Evolutionary conservation across 257 asterid genomes (phyloP), one percentile per base, ranked within the genome.

Genomic region (Catharanthus roseus): DNA sequence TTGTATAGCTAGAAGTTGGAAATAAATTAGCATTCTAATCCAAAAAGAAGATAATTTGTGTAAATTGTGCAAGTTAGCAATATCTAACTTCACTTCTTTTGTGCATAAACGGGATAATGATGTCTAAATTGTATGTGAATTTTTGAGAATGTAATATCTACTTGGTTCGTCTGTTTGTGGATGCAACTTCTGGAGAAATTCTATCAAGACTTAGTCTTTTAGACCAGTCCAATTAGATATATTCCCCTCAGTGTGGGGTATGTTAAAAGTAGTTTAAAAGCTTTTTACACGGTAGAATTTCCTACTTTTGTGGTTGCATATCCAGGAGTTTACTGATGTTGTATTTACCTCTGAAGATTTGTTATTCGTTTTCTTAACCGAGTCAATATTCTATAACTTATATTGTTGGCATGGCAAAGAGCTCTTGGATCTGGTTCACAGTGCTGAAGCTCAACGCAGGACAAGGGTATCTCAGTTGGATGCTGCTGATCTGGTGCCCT

Each of bases 1-100:
- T 56, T 76, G 77, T 70, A 72, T 67, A 71, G 82, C 61, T 69
- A 19, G 70, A 74, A 42, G 9, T 63, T 67, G 65, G 51, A 72
- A 23, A 47, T 5, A 74, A 28, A 45, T 50, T 58, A 62, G 75
- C 50, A 23, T 55, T 55, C 33, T 61, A 39, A 56, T 55, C 18
- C 31, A 33, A 38, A 67, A 28, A 4, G 11, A 4, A 70, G 67
- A 41, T 47, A 41, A 57, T 45, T 42, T n/a, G 10, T 58, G 28
- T 31, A 58, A 29, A 58, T 58, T 31, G 10, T 60, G 42, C 4
- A 31, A 60, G 26, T 16, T 19, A 62, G 66, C 29, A 18, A 7
- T 61, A 62, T 61, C 67, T 34, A 61, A 62, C 15, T 62, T 62
- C 45, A 8, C 10, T 62, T 34, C 45, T 21, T 41, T 5, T 34